Base-by-base conservation (phyloP, 2,329 filamentous ascomycete genomes). In the Gliomastix tumulicola region DNA sequence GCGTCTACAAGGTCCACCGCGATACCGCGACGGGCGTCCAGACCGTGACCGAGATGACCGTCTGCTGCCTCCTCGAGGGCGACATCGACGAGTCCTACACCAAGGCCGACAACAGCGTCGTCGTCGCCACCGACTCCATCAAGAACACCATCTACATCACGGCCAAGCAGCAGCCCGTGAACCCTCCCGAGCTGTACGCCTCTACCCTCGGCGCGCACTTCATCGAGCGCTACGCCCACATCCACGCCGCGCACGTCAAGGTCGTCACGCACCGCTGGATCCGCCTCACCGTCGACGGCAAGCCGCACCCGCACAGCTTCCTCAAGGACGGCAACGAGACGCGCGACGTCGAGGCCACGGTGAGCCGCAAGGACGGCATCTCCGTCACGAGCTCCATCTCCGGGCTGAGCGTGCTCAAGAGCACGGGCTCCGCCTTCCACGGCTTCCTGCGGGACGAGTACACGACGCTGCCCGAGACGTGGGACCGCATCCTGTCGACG, bases 121-220 rank as follows among this genome's bases (percentile, higher is more conserved):
- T 98, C 41, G 90, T 98, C 42, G 88, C 92, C 45, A 98, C 92
- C 42, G 92, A 98, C 65, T 90, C 88, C 19, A 94, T 97, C 68
- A 98, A 98, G 71, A 95, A 98, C 67, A 97, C 85, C 51, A 82
- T 86, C 57, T 95, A 92, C 71, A 88, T 98, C 66, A 83, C 87
- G 56, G 90, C 92, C 55, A 96, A 95, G 69, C 83, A 94, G 65
- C 74, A 94, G 68, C 86, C 89, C 22, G 84, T 98, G 50, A 88
- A 82, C 49, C 89, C 92, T 13, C 90, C 92, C 1, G 92, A 98
- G 70, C 79, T 94, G 44, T 98, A 87, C 60, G 90, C 85, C 47
- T 77, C 82, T 52, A 84, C 85, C 49, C 70, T 98, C 36, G 88
- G 85, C 49, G 74, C 79, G 47, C 92, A 98, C 71, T 97, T 97